phyloP scores from a whole-genome alignment of 495 filamentous ascomycete species.

The Tuber borchii region DNA sequence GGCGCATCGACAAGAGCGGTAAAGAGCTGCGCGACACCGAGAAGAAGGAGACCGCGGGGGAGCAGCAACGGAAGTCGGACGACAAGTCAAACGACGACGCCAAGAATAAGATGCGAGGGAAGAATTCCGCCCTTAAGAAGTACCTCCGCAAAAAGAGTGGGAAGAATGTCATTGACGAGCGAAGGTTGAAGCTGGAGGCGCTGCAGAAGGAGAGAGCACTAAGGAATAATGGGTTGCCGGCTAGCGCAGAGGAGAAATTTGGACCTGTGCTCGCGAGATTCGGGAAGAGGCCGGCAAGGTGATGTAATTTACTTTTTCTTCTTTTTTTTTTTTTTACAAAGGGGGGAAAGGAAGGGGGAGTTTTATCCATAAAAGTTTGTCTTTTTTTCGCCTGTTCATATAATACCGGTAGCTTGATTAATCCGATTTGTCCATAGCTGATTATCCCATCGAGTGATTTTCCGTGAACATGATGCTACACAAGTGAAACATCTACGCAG shows the following conservation, averaged over 20 bases:
- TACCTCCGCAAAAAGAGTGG: constrained; percentile 82
- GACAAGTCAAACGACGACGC: constrained; percentile 62
- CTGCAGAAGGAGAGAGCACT: constrained; percentile 60
- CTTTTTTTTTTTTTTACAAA: not conserved
- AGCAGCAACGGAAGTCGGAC: constrained; percentile 45
- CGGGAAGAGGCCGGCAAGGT: constrained; percentile 42
- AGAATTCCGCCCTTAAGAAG: constrained; percentile 79
- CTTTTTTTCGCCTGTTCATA: not conserved
- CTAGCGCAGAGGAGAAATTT: constrained; percentile 51
- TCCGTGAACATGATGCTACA: not conserved
- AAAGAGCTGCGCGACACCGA: constrained; percentile 71
- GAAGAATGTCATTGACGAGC: constrained; percentile 89
- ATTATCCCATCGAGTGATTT: not conserved
- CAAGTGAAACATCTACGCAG: not conserved
- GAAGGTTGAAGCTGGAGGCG: constrained; percentile 60
- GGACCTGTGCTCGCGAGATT: constrained; percentile 69
- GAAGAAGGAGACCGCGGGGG: constrained; percentile 47
- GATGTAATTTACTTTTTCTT: constrained; percentile 20
- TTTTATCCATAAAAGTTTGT: not conserved
- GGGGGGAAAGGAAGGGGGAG: not conserved
- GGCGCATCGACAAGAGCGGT: constrained; percentile 69
- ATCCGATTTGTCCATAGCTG: not conserved
- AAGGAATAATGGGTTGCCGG: constrained; percentile 57
- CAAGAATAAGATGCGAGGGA: constrained; percentile 72
- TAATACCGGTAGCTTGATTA: not conserved